Conservation (phyloP, 2,329 filamentous ascomycete genomes). For the Cordyceps farinosa region DNA sequence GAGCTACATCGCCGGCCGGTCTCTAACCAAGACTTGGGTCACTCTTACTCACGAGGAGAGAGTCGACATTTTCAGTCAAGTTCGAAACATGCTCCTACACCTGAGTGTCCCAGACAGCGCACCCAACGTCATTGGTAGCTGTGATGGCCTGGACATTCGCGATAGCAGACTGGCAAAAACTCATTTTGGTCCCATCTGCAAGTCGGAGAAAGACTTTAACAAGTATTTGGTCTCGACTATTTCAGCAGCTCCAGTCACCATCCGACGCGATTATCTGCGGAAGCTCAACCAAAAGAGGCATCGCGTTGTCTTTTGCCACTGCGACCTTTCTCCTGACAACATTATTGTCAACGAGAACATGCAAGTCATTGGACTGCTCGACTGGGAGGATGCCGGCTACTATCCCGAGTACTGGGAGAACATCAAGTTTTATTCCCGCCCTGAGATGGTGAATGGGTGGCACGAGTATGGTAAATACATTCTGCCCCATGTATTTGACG, state of each 20-base stretch:
- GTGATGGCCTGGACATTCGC: slow-evolving; percentile 19
- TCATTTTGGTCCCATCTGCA: slow-evolving; percentile 17
- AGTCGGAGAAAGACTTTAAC: slow-evolving; percentile 21
- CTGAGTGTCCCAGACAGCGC: neutral
- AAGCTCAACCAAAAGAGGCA: slow-evolving; percentile 20
- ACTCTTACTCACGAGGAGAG: slow-evolving; percentile 12
- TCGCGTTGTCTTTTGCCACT: slow-evolving; percentile 43
- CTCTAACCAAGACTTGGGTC: slow-evolving; percentile 6
- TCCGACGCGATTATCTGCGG: slow-evolving; percentile 18
- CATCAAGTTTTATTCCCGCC: slow-evolving; percentile 24
- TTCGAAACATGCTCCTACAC: slow-evolving; percentile 10
- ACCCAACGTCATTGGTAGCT: slow-evolving; percentile 9
- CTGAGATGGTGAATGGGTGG: slow-evolving; percentile 9
- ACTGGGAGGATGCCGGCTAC: slow-evolving; percentile 46
- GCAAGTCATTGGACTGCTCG: slow-evolving; percentile 38
- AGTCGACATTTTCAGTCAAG: slow-evolving; percentile 8
- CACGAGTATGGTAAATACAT: slow-evolving; percentile 13
- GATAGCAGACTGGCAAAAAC: slow-evolving; percentile 18
- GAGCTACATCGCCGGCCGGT: slow-evolving; percentile 13
- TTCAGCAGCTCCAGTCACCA: neutral
- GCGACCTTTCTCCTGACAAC: slow-evolving; percentile 43
- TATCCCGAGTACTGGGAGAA: slow-evolving; percentile 38
- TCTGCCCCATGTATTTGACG: slow-evolving; percentile 10
- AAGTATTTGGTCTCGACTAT: slow-evolving; percentile 18
- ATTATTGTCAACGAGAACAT: slow-evolving; percentile 34